Evolutionary conservation across 2,329 filamentous ascomycete species (phyloP).

Genomic region (Epichloe elymi): DNA sequence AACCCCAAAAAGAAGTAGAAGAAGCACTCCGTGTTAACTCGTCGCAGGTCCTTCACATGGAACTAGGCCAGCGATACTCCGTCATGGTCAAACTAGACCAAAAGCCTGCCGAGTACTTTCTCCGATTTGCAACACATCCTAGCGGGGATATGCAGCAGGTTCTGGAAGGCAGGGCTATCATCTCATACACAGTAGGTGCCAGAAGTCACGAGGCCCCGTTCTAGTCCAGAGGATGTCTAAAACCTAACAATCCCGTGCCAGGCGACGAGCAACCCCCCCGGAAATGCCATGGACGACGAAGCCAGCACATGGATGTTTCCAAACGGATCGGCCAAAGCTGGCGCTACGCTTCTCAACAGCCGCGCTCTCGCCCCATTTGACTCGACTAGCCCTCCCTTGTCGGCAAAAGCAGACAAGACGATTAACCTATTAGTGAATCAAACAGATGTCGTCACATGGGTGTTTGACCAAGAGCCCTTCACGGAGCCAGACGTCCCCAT

Average conservation of each 20-base stretch:
- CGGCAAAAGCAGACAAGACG: not conserved
- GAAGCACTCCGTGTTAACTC: too few relatives aligned
- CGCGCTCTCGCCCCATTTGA: not conserved
- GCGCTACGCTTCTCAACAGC: not conserved
- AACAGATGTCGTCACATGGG: constrained; percentile 1
- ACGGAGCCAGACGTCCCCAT: constrained; percentile 1
- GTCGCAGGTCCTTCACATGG: constrained; percentile 1
- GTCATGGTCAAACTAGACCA: constrained; percentile 5
- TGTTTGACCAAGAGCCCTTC: not conserved
- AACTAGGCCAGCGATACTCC: constrained; percentile 3
- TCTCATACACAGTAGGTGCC: constrained; percentile 1
- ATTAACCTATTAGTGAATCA: constrained; percentile 1
- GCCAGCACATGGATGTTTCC: constrained; percentile 1
- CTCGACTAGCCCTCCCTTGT: not conserved
- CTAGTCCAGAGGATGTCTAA: too few relatives aligned
- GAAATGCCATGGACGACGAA: not conserved
- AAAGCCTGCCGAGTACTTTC: constrained; percentile 1
- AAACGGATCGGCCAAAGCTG: constrained; percentile 1
- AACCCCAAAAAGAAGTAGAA: too few relatives aligned
- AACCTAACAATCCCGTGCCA: too few relatives aligned
- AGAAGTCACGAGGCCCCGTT: too few relatives aligned
- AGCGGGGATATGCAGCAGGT: constrained; percentile 4
- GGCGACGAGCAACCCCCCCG: too few relatives aligned
- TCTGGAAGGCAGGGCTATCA: not conserved
- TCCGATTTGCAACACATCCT: constrained; percentile 2